Conservation (phyloP, 345 rosid species). For the Gynandropsis gynandra region DNA sequence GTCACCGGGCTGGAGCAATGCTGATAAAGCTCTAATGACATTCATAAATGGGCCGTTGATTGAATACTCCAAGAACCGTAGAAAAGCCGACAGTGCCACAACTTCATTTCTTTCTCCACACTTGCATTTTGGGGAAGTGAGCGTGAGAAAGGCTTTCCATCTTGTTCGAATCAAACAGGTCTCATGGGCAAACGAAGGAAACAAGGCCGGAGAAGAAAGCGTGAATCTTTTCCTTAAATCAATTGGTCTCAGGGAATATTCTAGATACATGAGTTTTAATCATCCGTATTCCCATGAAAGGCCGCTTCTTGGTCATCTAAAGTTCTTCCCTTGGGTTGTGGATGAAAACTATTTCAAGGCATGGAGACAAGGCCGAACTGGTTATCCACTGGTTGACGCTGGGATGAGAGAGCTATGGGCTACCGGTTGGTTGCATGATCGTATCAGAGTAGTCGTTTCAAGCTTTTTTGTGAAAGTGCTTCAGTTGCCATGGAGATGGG, state of each 20-base stretch:
- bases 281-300: conserved; percentile 90
- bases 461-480: conserved; percentile 97
- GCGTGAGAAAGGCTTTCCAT: conserved; percentile 93
- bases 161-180: conserved; percentile 90
- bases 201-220: conserved; percentile 86
- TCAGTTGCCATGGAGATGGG: conserved; percentile 99
- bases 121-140: conserved; percentile 95
- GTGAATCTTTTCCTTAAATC: conserved; percentile 89
- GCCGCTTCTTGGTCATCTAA: conserved; percentile 91
- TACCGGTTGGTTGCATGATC: conserved; percentile 93
- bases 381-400: conserved; percentile 95
- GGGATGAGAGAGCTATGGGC: conserved; percentile 99
- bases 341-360: conserved; percentile 86
- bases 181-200: conserved; percentile 91
- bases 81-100: conserved; percentile 96
- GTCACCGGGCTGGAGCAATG: conserved; percentile 98
- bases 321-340: conserved; percentile 89
- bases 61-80: conserved; percentile 78
- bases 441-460: conserved; percentile 91
- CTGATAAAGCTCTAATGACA: conserved; percentile 79
- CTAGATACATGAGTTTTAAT: conserved; percentile 88
- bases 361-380: conserved; percentile 99
- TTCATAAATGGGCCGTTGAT: conserved; percentile 79
- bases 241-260: conserved; percentile 92
- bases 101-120: conserved; percentile 96